Evolutionary conservation across 495 filamentous ascomycete species (phyloP).

Genomic region (Chaetomium cochliodes): DNA sequence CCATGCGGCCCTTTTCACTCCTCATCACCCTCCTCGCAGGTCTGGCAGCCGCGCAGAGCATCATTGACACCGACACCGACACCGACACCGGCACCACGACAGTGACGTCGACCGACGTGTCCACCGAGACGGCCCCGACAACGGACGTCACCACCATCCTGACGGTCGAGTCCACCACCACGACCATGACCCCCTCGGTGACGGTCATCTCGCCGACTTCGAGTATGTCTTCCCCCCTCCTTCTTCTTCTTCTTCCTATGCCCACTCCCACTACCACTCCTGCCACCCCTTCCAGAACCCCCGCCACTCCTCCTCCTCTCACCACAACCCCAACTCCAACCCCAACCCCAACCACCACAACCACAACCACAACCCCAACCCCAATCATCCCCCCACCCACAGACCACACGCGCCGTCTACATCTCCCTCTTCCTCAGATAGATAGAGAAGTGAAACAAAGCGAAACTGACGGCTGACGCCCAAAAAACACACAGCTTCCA

Average conservation of each 20-base stretch:
- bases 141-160: slow-evolving; percentile 1
- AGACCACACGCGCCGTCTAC: too few species aligned
- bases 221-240: background rate
- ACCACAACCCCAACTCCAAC: too few species aligned
- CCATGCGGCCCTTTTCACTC: slow-evolving; percentile 19
- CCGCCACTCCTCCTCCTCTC: too few species aligned
- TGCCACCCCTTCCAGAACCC: too few species aligned
- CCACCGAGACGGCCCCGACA: background rate
- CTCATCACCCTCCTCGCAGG: slow-evolving; percentile 9
- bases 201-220: background rate
- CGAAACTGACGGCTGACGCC: background rate
- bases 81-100: slow-evolving; percentile 66
- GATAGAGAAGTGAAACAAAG: too few species aligned
- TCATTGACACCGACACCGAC: slow-evolving; percentile 48
- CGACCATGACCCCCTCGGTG: too few species aligned
- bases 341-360: too few species aligned
- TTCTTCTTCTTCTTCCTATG: background rate
- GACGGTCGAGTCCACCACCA: background rate
- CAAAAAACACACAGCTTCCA: background rate
- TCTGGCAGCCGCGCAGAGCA: slow-evolving; percentile 35
- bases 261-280: too few species aligned
- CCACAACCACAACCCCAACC: too few species aligned
- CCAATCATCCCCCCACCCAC: too few species aligned
- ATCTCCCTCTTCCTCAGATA: too few species aligned
- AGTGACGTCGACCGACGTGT: slow-evolving; percentile 62